Evolutionary conservation across 495 filamentous ascomycete species (phyloP), one percentile per base, ranked within the genome.

Genomic region (Aspergillus diversus): DNA sequence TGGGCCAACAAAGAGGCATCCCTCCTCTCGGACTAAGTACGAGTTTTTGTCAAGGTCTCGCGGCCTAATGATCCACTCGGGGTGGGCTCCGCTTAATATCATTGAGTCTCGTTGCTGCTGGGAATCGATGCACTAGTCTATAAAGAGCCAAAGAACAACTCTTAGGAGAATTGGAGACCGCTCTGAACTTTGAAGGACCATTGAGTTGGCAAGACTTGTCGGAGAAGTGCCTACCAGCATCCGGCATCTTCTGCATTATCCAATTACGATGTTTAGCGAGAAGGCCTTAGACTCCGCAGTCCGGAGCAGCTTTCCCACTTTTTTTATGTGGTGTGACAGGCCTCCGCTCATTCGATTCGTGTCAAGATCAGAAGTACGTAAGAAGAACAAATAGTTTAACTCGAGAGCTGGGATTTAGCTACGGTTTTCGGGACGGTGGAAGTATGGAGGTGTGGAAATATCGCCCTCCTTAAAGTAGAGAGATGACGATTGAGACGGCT

Each of bases 221-320:
- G 21, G 2, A 27, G 21, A 27, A 27, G 21, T 27, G 21, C 21
- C 21, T 27, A 27, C 21, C 21, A 27, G 21, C 21, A 27, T 27
- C 21, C 21, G 2, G 21, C 21, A 27, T 27, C 21, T 27, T 27
- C 21, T 43, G 39, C 53, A 31, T 8, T 51, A 3, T 11, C 33
- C 60, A 48, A 46, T 57, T 33, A 51, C 43, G 32, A 63, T 16
- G 59, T n/a, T 21, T 16, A 54, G 17, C 48, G 15, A 33, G 51
- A 54, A 8, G 12, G 34, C 4, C 33, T 54, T 12, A 33, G 13
- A 31, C 37, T 55, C 51, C 35, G 31, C 37, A 61, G 50, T 55
- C 21, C 47, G 59, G 59, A 55, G 51, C 51, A 52, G 59, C 51
- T 47, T 49, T 48, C 51, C 59, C 33, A 31, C 57, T 37, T 51